Evolutionary conservation across 768 basidiomycete genomes (phyloP).

Genomic region (Omphalotus guepiniiformis): DNA sequence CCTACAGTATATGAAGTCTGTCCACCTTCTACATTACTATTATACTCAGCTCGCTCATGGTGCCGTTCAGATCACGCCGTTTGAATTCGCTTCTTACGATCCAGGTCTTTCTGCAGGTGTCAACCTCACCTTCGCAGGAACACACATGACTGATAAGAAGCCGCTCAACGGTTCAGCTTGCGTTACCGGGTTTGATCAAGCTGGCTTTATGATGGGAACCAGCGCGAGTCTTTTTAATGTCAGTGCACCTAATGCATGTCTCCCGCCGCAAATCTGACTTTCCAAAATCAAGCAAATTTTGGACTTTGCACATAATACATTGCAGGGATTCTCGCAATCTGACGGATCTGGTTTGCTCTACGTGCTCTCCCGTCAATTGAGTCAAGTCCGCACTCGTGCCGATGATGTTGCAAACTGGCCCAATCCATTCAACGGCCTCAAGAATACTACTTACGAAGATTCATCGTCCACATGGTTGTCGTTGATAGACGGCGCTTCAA

Average conservation of each 20-base stretch:
- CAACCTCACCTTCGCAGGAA: constrained; percentile 62
- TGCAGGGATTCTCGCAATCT: constrained; percentile 34
- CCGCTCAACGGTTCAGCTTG: constrained; percentile 56
- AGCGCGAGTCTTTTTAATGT: constrained; percentile 71
- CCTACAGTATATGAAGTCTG: constrained; percentile 58
- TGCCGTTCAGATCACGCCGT: constrained; percentile 44
- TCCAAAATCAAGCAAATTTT: constrained; percentile 56
- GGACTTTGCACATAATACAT: constrained; percentile 38
- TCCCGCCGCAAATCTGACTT: constrained; percentile 43
- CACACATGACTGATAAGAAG: constrained; percentile 54
- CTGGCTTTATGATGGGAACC: constrained; percentile 69
- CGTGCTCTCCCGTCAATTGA: constrained; percentile 43
- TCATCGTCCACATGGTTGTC: constrained; percentile 48
- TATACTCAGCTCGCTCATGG: background rate
- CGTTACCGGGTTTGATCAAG: constrained; percentile 71
- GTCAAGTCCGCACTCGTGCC: constrained; percentile 46
- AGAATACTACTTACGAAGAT: constrained; percentile 48
- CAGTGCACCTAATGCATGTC: constrained; percentile 11
- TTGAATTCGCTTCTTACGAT: constrained; percentile 73
- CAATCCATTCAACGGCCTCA: constrained; percentile 51
- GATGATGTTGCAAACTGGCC: constrained; percentile 72
- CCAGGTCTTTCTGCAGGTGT: constrained; percentile 67
- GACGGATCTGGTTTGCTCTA: constrained; percentile 42
- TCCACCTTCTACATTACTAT: constrained; percentile 47
- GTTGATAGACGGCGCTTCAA: constrained; percentile 72